Percentiles rank a stretch among this genome's conserved stretches.
Conservation (phyloP, 139 green algal species). For the Haematococcus lacustris region DNA sequence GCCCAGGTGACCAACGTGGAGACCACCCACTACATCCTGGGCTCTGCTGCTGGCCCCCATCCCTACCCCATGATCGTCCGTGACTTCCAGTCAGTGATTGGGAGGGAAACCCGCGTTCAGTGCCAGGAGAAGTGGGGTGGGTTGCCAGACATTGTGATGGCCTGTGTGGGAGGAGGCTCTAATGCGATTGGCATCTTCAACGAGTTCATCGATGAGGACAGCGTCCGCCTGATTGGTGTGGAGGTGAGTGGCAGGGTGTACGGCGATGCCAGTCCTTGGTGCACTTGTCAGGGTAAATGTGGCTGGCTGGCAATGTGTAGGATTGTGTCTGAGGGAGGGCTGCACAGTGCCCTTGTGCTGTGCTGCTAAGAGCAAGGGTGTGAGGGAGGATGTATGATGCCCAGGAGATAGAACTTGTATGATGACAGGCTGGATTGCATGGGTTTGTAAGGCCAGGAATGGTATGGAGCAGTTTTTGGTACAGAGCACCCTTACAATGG, state of each 20-base stretch:
- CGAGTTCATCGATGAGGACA: conserved; percentile 88
- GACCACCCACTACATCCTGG: conserved; percentile 98
- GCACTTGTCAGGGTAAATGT: too few relatives aligned
- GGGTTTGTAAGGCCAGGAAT: too few relatives aligned
- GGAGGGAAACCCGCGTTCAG: conserved; percentile 75
- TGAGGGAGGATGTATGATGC: too few relatives aligned
- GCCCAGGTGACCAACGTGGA: conserved; percentile 89
- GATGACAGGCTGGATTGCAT: too few relatives aligned
- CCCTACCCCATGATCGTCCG: conserved; percentile 96
- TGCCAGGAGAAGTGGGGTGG: conserved; percentile 78
- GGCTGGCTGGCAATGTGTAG: too few relatives aligned
- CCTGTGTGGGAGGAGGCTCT: conserved; percentile 94
- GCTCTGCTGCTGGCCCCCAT: conserved; percentile 91
- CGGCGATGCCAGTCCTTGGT: too few relatives aligned
- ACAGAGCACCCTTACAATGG: too few relatives aligned
- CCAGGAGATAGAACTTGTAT: too few relatives aligned
- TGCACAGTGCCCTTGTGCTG: too few relatives aligned
- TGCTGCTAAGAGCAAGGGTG: too few relatives aligned
- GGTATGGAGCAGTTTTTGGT: too few relatives aligned
- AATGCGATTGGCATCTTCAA: conserved; percentile 99
- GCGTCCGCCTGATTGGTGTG: conserved; percentile 34
- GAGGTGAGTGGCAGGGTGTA: conserved; percentile 23
- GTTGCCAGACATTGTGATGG: conserved; percentile 89
- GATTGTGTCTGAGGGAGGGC: too few relatives aligned
- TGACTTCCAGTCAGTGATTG: conserved; percentile 96